These are phyloP conservation scores for Micractinium conductrix DNA, from an alignment of 139 green algal species.

Conservation along the genomic window DNA sequence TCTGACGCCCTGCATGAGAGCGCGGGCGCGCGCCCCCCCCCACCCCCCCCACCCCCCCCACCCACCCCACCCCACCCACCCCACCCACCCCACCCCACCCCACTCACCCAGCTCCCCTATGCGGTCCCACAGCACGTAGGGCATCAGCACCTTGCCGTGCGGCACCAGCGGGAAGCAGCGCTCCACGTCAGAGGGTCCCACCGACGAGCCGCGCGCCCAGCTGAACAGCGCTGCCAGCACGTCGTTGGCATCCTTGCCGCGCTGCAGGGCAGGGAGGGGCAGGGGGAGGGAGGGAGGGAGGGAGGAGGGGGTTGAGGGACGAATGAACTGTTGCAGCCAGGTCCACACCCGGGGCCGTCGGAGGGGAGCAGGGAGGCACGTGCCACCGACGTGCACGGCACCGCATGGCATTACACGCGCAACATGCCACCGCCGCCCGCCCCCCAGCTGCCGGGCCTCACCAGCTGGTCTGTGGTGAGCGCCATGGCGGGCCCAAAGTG, in stretches of 20 bases:
- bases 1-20: not conserved
- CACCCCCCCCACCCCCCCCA: not conserved
- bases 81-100: not conserved
- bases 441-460: not conserved
- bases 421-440: too few relatives aligned
- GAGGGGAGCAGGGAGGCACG: too few relatives aligned
- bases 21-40: too few relatives aligned
- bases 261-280: not conserved
- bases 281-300: not conserved
- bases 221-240: conserved; percentile 30
- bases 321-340: too few relatives aligned
- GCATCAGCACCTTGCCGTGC: conserved; percentile 30
- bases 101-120: conserved; percentile 24
- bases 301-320: not conserved
- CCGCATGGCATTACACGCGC: too few relatives aligned
- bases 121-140: conserved; percentile 24
- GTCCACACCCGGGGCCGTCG: too few relatives aligned
- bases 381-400: too few relatives aligned
- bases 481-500: conserved; percentile 34
- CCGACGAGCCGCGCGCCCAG: not conserved
- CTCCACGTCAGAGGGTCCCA: conserved; percentile 5
- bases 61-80: not conserved
- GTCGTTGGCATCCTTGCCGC: conserved; percentile 28
- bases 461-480: conserved; percentile 15
- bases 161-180: conserved; percentile 41